These are phyloP conservation scores for Streptanthus diversifolius DNA, from an alignment of 345 rosid genomes.

Conservation along the genomic window DNA sequence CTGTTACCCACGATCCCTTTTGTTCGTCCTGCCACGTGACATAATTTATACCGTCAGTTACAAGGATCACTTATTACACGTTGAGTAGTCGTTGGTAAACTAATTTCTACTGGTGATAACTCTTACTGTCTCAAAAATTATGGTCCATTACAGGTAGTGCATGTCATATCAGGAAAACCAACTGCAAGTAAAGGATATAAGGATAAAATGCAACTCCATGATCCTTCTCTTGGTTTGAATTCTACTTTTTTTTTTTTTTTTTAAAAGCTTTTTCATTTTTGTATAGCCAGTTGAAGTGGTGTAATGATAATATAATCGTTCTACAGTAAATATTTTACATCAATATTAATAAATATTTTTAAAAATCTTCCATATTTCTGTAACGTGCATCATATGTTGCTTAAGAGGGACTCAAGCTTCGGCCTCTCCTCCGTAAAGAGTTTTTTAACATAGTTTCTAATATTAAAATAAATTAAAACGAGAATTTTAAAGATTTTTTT, in stretches of 20 bases:
- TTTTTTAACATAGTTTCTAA: too few species aligned
- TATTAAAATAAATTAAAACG: too few species aligned
- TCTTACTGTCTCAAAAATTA: background rate
- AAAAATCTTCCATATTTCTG: too few species aligned
- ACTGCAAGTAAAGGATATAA: background rate
- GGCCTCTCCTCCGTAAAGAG: too few species aligned
- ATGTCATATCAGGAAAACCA: background rate
- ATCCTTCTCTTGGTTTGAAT: background rate
- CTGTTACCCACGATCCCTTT: constrained; percentile 34
- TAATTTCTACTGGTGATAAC: constrained; percentile 25
- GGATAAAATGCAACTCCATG: background rate
- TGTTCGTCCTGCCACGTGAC: constrained; percentile 18
- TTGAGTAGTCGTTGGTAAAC: constrained; percentile 5
- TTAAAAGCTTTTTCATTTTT: background rate
- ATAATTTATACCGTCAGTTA: constrained; percentile 24
- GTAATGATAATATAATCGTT: background rate
- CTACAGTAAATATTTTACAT: background rate
- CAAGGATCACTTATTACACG: constrained; percentile 15
- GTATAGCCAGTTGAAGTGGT: background rate
- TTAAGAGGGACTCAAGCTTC: too few species aligned
- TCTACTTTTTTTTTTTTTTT: too few species aligned
- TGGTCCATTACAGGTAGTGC: background rate
- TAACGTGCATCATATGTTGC: too few species aligned
- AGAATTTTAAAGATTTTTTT: too few species aligned
- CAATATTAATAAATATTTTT: background rate